phyloP scores from a whole-genome alignment of 1,139 yeast species.

The Arxiozyma telluris region DNA sequence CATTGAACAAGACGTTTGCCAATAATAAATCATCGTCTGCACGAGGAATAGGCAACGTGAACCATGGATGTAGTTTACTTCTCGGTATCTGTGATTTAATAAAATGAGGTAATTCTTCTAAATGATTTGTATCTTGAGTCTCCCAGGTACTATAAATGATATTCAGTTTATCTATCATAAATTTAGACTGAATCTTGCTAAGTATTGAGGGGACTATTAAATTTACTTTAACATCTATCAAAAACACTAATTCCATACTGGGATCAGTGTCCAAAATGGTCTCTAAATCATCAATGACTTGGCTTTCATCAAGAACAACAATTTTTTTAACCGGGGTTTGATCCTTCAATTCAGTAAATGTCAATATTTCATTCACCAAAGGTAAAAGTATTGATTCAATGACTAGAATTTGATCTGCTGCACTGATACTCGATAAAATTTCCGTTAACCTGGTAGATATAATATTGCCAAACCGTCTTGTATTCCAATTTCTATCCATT shows the following conservation, averaged over 20 bases:
- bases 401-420: constrained; percentile 16
- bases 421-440: constrained; percentile 12
- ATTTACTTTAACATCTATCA: constrained; percentile 24
- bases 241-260: constrained; percentile 16
- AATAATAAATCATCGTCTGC: constrained; percentile 22
- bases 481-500: constrained; percentile 21
- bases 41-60: constrained; percentile 19
- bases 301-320: constrained; percentile 1
- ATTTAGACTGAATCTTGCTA: constrained; percentile 4
- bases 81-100: constrained; percentile 15
- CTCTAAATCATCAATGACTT: constrained; percentile 11
- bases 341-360: constrained; percentile 11
- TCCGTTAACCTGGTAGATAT: constrained; percentile 13
- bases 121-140: constrained; percentile 12
- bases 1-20: constrained; percentile 17
- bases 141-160: constrained; percentile 20
- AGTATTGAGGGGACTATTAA: constrained; percentile 11
- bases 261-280: constrained; percentile 9
- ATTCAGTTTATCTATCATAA: constrained; percentile 7
- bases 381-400: constrained; percentile 19
- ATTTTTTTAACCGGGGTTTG: constrained; percentile 3
- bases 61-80: constrained; percentile 23
- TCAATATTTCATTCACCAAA: constrained; percentile 16
- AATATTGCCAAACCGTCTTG: constrained; percentile 17
- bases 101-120: constrained; percentile 17